Evolutionary conservation across 768 basidiomycete genomes (phyloP).

Genomic region (Lactifluus subvellereus): DNA sequence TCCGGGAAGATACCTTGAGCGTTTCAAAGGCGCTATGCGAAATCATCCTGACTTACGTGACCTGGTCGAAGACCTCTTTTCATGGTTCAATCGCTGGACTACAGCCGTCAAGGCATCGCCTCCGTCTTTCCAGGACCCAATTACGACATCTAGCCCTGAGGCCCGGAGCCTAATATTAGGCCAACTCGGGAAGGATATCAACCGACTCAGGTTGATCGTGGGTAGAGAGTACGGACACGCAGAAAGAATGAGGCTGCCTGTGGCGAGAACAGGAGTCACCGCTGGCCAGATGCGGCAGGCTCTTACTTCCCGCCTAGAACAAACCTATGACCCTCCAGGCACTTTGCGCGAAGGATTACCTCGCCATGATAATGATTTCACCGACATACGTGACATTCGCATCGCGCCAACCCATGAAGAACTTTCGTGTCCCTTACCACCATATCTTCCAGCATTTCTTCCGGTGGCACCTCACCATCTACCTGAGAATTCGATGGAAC

Average conservation of each 20-base stretch:
- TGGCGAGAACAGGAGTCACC: slow-evolving; percentile 6
- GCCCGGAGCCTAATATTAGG: slow-evolving; percentile 36
- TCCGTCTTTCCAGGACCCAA: slow-evolving; percentile 42
- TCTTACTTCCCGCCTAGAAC: slow-evolving; percentile 36
- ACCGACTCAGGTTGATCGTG: slow-evolving; percentile 39
- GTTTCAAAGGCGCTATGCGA: slow-evolving; percentile 50
- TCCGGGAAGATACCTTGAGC: slow-evolving; percentile 42
- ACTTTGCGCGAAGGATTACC: slow-evolving; percentile 37
- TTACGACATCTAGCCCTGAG: slow-evolving; percentile 27
- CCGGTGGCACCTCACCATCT: slow-evolving; percentile 57
- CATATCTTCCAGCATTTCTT: slow-evolving; percentile 58
- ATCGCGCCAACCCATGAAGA: slow-evolving; percentile 66
- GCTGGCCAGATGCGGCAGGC: slow-evolving; percentile 29
- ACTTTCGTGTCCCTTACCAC: slow-evolving; percentile 40
- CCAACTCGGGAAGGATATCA: slow-evolving; percentile 33
- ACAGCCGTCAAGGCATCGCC: slow-evolving; percentile 34
- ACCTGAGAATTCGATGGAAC: slow-evolving; percentile 51
- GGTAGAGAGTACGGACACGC: slow-evolving; percentile 42
- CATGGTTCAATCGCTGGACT: slow-evolving; percentile 46
- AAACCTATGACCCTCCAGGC: slow-evolving; percentile 51
- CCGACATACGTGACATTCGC: slow-evolving; percentile 49
- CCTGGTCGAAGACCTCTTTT: slow-evolving; percentile 38
- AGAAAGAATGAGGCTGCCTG: slow-evolving; percentile 17
- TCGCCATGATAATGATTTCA: slow-evolving; percentile 63
- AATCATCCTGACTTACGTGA: slow-evolving; percentile 39